A percentile compares a stretch with the other conserved stretches of the same genome.
These are phyloP conservation scores for Fimicolochytrium jonesii DNA, from an alignment of 192 early-diverging fungal genomes.

Conservation along the genomic window DNA sequence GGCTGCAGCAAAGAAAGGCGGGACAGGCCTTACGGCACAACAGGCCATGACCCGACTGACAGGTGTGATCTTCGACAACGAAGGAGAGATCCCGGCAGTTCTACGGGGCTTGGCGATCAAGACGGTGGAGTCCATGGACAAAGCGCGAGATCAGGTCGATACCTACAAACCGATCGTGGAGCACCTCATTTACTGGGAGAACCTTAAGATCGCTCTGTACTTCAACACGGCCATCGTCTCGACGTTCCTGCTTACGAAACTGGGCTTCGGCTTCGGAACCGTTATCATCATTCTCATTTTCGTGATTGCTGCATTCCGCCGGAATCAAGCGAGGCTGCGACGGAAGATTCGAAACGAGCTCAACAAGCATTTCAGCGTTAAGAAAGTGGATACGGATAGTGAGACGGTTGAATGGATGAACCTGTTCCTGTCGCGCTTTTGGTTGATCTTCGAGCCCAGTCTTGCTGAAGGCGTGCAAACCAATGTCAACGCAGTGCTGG, in stretches of 20 bases:
- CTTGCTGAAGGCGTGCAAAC: slow-evolving; percentile 71
- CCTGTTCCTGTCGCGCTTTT: slow-evolving; percentile 78
- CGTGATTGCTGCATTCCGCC: slow-evolving; percentile 18
- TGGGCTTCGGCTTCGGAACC: slow-evolving; percentile 24
- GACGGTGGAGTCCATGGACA: slow-evolving; percentile 11
- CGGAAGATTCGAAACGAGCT: slow-evolving; percentile 23
- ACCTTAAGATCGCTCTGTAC: slow-evolving; percentile 20
- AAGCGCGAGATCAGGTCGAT: slow-evolving; percentile 7
- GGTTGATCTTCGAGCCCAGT: slow-evolving; percentile 86
- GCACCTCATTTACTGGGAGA: slow-evolving; percentile 28
- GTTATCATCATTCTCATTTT: slow-evolving; percentile 20
- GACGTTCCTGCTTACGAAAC: slow-evolving; percentile 25
- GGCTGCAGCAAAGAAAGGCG: neutral
- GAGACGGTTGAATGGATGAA: slow-evolving; percentile 90
- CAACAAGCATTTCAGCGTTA: neutral
- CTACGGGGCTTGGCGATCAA: slow-evolving; percentile 1
- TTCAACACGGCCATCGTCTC: slow-evolving; percentile 16
- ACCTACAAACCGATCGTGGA: slow-evolving; percentile 24
- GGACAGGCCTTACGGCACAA: neutral
- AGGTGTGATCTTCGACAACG: slow-evolving; percentile 22
- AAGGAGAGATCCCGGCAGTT: slow-evolving; percentile 19
- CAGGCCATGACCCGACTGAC: slow-evolving; percentile 19
- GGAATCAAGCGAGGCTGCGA: slow-evolving; percentile 17
- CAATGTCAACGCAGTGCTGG: slow-evolving; percentile 68
- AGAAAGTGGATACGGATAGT: slow-evolving; percentile 25